phyloP scores from a whole-genome alignment of 257 asterid species.

The Fraxinus quadrangulata region DNA sequence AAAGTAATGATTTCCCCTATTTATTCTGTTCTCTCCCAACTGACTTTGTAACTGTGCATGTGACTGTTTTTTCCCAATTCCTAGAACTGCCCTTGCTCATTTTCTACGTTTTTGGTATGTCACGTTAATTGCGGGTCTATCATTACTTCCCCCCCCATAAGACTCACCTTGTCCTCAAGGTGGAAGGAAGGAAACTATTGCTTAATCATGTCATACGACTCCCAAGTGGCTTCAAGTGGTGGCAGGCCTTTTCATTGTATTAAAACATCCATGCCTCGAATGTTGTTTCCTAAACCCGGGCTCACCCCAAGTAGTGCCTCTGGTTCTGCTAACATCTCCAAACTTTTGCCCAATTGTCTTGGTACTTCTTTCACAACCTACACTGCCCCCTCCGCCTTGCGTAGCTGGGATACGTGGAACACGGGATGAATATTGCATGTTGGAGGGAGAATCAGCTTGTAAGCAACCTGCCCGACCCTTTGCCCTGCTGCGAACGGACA shows the following conservation, averaged over 20 bases:
- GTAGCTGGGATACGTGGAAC: neutral
- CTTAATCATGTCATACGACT: neutral
- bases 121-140: too few relatives aligned
- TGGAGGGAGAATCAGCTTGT: neutral
- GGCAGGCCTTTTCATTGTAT: neutral
- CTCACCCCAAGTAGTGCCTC: neutral
- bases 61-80: too few relatives aligned
- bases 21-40: too few relatives aligned
- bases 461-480: neutral
- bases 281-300: neutral
- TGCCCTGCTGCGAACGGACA: neutral
- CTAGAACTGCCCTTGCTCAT: too few relatives aligned
- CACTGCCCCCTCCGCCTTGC: too few relatives aligned
- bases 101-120: too few relatives aligned
- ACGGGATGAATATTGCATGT: neutral
- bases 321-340: neutral
- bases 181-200: neutral
- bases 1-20: too few relatives aligned
- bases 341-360: too few relatives aligned
- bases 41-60: too few relatives aligned
- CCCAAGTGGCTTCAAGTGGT: neutral
- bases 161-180: conserved; percentile 8
- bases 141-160: too few relatives aligned
- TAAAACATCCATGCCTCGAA: neutral
- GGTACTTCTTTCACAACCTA: too few relatives aligned